These are phyloP conservation scores for Komagataella kurtzmanii DNA, from an alignment of 805 yeast genomes.

Conservation along the genomic window DNA sequence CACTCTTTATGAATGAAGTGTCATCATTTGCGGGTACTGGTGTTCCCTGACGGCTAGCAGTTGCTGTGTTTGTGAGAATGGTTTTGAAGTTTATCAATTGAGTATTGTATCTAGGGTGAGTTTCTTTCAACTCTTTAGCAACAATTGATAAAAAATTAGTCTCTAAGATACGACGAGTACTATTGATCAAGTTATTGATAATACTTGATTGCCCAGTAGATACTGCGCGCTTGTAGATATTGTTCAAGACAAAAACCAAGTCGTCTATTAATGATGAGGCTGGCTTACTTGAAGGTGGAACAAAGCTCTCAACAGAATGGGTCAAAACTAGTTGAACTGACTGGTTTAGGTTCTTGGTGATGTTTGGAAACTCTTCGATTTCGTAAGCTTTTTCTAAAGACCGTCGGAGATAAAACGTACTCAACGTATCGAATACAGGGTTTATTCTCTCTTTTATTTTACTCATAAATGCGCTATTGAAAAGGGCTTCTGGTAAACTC, in stretches of 20 bases:
- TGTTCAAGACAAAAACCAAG: conserved; percentile 57
- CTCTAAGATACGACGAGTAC: conserved; percentile 46
- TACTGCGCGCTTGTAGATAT: conserved; percentile 48
- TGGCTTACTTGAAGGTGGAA: conserved; percentile 17
- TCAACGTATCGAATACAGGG: conserved; percentile 52
- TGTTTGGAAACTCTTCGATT: conserved; percentile 65
- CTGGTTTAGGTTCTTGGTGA: conserved; percentile 19
- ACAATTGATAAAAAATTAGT: conserved; percentile 49
- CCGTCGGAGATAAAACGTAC: conserved; percentile 55
- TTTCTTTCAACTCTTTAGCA: conserved; percentile 29
- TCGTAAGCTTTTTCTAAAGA: conserved; percentile 73
- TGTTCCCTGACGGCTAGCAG: conserved; percentile 9
- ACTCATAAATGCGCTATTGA: conserved; percentile 37
- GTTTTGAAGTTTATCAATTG: conserved; percentile 12
- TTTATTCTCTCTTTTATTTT: conserved; percentile 39
- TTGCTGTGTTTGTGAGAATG: conserved; percentile 3
- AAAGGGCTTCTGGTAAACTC: conserved; percentile 35
- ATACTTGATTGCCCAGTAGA: conserved; percentile 57
- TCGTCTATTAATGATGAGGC: conserved; percentile 80
- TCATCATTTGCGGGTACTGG: conserved; percentile 13
- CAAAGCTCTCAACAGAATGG: conserved; percentile 6
- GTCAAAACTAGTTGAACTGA: conserved; percentile 13
- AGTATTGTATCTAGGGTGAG: conserved; percentile 23
- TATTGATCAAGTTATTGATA: conserved; percentile 39
- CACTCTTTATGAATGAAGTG: conserved; percentile 17